Evolutionary conservation across 768 basidiomycete species (phyloP), one percentile per base, ranked within the genome.

Genomic region (Tricholoma bakamatsutake): DNA sequence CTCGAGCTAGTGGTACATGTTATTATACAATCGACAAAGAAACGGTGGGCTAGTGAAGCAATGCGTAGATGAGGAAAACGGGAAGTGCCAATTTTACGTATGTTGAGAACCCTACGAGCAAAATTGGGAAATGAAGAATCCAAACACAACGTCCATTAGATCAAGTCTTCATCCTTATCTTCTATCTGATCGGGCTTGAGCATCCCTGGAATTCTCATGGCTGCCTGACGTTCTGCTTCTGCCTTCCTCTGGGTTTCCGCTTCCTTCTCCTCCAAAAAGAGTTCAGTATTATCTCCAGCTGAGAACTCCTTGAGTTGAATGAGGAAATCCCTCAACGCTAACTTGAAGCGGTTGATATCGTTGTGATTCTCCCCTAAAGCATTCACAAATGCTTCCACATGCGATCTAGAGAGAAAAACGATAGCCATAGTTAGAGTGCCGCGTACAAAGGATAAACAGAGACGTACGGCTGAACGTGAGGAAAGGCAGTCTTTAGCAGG

Each of bases 261-360:
- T 69, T 98, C 95, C 72, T 93, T 96, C 73, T 98, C 97, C 65
- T 98, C 96, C 62, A 93, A 76, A 74, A 79, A 98, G 35, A 98
- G 76, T 61, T 98, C 97, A 8, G 93, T 75, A 60, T 96, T 95
- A 65, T 97, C 94, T 5, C 88, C 90, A 5, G 71, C 69, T 3
- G 93, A 93, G 76, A 97, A 98, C 72, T 98, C 97, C 69, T 97
- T 97, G 59, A 99, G 83, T 63, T 94, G 90, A 62, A 99, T 93
- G 54, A 99, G 83, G 87, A 98, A 99, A 72, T 98, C 97, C 55
- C 96, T 90, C 48, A 98, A 78, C 13, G 89, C 87, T 61, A 92
- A 76, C 75, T 98, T 98, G 86, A 98, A 99, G 61, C 88, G 83
- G 63, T 87, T 88, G 71, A 87, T 83, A 64, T 93, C 90, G 65